Evolutionary conservation across 176 grass and related monocot genomes (phyloP), one percentile per base, ranked within the genome.

Genomic region (Raddia distichophylla): DNA sequence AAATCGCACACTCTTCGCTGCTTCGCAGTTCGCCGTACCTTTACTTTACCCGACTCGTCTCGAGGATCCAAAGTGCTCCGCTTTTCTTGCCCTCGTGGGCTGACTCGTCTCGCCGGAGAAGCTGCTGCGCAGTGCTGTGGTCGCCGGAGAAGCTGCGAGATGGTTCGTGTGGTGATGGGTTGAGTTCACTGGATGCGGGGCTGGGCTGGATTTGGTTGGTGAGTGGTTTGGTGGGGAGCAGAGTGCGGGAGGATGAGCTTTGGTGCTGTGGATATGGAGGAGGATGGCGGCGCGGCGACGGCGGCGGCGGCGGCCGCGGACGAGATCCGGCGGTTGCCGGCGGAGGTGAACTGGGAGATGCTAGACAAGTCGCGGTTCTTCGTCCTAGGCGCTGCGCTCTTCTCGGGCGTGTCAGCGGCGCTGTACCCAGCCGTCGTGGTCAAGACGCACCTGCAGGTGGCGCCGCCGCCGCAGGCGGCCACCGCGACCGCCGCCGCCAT

Each of bases 291-390:
- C 35, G 88, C 71, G 2, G 76, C 27, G 27, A 27, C 47, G 15
- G 86, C 71, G n/a, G 84, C 81, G 34, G 83, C 76, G 1, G 83
- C 67, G 8, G 83, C 79, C 18, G 74, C 64, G 0, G 82, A 55
- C 0, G 68, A 79, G 88, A 76, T 69, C 47, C 74, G 72, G 15
- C 57, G 85, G 3, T 55, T 99, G 0, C 96, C 96, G 7, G 96
- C 91, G 3, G 96, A 99, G 87, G 93, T 99, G 62, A 93, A 91
- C 91, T 99, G 96, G 96, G 96, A 99, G 96, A 99, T 95, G 93
- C 93, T 99, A 1, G 96, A 99, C 83, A 99, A 99, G 86, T 99
- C 93, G 19, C 83, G 96, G 6, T 99, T 99, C 87, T 99, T 99
- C 79, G 86, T 93, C 47, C 91, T 95, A 0, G 96, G 96, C 40